Conservation (phyloP, 768 basidiomycete genomes). For the Rhodosporidiobolus odoratus region DNA sequence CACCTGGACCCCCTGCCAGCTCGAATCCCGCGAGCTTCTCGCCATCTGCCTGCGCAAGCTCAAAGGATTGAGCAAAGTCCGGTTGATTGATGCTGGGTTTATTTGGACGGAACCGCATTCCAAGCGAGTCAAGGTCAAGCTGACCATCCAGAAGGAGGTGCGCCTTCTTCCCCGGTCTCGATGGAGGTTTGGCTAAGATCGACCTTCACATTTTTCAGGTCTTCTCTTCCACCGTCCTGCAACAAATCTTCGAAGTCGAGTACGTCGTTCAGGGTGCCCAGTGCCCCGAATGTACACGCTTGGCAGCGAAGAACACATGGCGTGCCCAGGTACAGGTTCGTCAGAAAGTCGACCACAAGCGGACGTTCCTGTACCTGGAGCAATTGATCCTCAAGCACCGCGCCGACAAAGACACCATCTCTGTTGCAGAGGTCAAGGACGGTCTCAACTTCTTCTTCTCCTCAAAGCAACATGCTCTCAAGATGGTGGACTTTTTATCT, state of each 20-base stretch:
- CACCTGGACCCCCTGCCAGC: conserved; percentile 75
- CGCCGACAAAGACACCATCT: conserved; percentile 93
- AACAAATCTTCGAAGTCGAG: conserved; percentile 95
- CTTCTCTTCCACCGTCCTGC: conserved; percentile 86
- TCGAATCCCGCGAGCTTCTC: conserved; percentile 87
- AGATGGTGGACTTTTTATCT: conserved; percentile 90
- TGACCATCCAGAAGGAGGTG: conserved; percentile 98
- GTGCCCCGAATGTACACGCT: conserved; percentile 84
- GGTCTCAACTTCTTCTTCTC: conserved; percentile 97
- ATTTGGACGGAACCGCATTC: conserved; percentile 99
- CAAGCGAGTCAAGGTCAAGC: conserved; percentile 79
- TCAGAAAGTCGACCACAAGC: conserved; percentile 96
- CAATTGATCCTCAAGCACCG: conserved; percentile 94
- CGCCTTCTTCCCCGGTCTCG: conserved; percentile 37
- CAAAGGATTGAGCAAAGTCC: conserved; percentile 87
- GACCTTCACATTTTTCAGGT: conserved; percentile 54
- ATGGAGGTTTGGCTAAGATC: neutral
- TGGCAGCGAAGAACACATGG: conserved; percentile 99
- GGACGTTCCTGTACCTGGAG: conserved; percentile 94
- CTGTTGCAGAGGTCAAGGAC: conserved; percentile 84
- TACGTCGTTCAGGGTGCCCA: conserved; percentile 91
- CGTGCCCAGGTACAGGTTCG: conserved; percentile 97
- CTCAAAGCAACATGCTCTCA: conserved; percentile 79
- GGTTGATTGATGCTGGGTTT: conserved; percentile 95
- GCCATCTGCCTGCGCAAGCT: conserved; percentile 92